These are phyloP conservation scores for Saccharomycopsis schoenii DNA, from an alignment of 805 yeast genomes.

Conservation along the genomic window DNA sequence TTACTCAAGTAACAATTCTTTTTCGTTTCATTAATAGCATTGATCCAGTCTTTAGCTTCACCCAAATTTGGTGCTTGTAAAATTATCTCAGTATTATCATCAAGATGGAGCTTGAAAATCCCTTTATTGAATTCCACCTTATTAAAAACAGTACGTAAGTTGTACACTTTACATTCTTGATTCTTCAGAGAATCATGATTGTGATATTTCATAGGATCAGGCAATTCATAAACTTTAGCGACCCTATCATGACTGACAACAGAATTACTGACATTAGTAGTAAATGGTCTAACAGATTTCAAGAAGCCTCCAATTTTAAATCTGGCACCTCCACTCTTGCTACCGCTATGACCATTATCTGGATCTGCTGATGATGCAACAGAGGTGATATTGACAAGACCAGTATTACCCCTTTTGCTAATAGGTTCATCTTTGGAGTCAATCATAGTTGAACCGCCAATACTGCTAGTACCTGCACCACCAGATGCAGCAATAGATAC, in stretches of 20 bases:
- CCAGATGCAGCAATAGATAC: not conserved
- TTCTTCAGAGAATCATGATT: constrained; percentile 16
- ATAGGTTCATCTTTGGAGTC: not conserved
- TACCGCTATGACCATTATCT: not conserved
- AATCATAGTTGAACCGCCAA: not conserved
- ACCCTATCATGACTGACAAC: constrained; percentile 35
- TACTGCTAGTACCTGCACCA: not conserved
- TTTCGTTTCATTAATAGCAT: constrained; percentile 30
- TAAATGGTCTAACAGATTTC: constrained; percentile 49
- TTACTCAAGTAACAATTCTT: constrained; percentile 34
- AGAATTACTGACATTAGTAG: constrained; percentile 36
- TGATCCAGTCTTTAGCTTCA: constrained; percentile 72
- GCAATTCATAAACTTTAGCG: constrained; percentile 47
- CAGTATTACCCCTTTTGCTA: not conserved
- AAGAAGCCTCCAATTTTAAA: constrained; percentile 51
- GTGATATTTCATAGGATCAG: constrained; percentile 38
- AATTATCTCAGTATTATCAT: constrained; percentile 43
- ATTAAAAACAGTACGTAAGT: not conserved
- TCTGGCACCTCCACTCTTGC: constrained; percentile 21
- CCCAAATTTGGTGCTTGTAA: constrained; percentile 55
- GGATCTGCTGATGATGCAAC: not conserved
- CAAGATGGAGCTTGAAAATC: constrained; percentile 34
- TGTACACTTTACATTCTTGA: constrained; percentile 12
- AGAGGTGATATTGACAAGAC: not conserved
- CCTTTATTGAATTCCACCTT: constrained; percentile 24